Conservation (phyloP, 768 basidiomycete species). For the Tulasnella calospora region DNA sequence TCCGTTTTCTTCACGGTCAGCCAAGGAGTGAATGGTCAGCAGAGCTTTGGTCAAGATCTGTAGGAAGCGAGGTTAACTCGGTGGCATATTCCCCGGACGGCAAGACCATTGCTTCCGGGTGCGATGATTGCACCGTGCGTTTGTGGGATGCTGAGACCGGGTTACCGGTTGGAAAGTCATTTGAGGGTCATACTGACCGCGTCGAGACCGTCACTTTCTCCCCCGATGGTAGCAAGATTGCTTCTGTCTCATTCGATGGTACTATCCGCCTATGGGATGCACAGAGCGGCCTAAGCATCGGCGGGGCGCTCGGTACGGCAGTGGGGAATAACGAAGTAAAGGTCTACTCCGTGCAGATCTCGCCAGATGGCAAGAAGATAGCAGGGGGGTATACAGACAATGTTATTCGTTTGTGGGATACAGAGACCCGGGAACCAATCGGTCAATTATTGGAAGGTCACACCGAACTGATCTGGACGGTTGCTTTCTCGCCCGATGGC, state of each 20-base stretch:
- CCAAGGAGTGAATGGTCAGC: neutral
- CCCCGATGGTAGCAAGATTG: neutral
- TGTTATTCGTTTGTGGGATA: neutral
- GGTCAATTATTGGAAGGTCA: neutral
- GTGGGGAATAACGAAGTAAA: neutral
- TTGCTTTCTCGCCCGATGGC: neutral
- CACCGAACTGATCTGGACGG: neutral
- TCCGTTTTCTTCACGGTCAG: neutral
- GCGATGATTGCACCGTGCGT: neutral
- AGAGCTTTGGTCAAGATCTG: neutral
- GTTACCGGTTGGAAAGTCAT: neutral
- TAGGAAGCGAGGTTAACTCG: neutral
- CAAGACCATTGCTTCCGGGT: neutral
- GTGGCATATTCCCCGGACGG: neutral
- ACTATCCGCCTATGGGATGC: neutral
- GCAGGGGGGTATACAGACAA: neutral
- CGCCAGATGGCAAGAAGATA: neutral
- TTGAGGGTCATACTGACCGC: neutral
- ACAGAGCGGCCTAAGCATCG: neutral
- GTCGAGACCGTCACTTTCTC: neutral
- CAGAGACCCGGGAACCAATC: neutral
- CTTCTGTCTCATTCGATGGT: neutral
- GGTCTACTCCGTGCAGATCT: neutral
- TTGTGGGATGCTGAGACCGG: neutral
- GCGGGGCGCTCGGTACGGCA: neutral